Base-by-base conservation (phyloP, 208 protist species). In the Lotmaria passim region DNA sequence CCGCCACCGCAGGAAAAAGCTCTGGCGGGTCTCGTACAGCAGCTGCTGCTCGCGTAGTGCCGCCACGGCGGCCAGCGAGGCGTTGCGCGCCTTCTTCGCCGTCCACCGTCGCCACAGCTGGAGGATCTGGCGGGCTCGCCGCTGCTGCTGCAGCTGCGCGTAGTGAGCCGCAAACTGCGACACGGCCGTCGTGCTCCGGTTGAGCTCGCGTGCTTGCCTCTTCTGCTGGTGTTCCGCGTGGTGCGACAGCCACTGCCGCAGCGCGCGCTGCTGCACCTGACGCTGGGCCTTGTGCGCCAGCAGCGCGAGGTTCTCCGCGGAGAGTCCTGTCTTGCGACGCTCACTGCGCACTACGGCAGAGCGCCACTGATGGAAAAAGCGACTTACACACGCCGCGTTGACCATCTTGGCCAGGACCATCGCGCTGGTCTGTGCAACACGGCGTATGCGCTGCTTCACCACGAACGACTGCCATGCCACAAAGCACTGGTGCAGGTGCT, bases 91-190 rank as follows among this genome's bases (percentile, higher is more conserved):
- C 12, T 80, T 79, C 39, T 68, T 57, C 15, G 44, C 33, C 28
- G 78, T 55, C 84, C 85, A 92, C 15, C 71, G 75, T 15, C 69
- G 74, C 87, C 90, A 95, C 34, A 53, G 3, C 19, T 56, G 46
- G 23, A 90, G 76, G 3, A 78, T 41, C 19, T 38, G 28, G 12
- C 79, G 69, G 2, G 47, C 48, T 10, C 51, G 39, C 6, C 53
- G 63, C 43, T 63, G 41, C 41, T 70, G n/a, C 39, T 66, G 56
- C 23, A 63, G 26, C n/a, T 39, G 33, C 0, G 66, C 71, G 48
- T 71, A 78, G 31, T 70, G 58, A 41, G 44, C 70, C 12, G 76
- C 75, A 38, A 73, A 85, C 17, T 65, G 62, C 7, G 66, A 47
- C 0, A 81, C 48, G 14, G 72, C 67, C n/a, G n/a, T n/a, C n/a